These are phyloP conservation scores for Cicer judaicum DNA, from an alignment of 306 rosid genomes.

Conservation along the genomic window DNA sequence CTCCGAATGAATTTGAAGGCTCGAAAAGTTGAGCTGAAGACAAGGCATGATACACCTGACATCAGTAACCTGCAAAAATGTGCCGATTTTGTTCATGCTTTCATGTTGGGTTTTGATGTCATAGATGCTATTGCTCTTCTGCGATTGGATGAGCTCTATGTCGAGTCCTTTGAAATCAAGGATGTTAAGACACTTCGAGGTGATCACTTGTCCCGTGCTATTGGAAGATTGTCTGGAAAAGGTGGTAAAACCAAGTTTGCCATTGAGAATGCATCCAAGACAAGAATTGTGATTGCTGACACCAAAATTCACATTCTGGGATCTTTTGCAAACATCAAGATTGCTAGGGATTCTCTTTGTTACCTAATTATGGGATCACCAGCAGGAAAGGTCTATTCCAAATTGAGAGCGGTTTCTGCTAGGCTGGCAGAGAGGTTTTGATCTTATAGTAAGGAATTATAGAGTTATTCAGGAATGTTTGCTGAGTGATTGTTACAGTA, in stretches of 20 bases:
- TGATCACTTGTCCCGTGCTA: conserved; percentile 88
- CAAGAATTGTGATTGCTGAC: conserved; percentile 85
- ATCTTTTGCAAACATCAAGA: conserved; percentile 77
- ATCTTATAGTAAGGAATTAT: conserved; percentile 9
- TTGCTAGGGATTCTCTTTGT: conserved; percentile 89
- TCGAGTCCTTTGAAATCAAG: conserved; percentile 89
- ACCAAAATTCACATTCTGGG: conserved; percentile 89
- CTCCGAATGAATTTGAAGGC: conserved; percentile 87
- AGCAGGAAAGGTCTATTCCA: conserved; percentile 84
- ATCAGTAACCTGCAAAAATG: conserved; percentile 81
- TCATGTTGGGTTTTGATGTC: conserved; percentile 85
- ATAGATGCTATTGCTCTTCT: conserved; percentile 82
- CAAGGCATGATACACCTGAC: conserved; percentile 79
- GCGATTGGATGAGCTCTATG: conserved; percentile 86
- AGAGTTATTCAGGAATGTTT: background rate
- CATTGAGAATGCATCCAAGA: conserved; percentile 83
- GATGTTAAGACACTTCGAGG: conserved; percentile 85
- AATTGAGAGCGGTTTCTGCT: conserved; percentile 75
- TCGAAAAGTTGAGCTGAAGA: conserved; percentile 80
- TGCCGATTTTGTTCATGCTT: conserved; percentile 93
- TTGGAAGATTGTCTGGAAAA: conserved; percentile 87
- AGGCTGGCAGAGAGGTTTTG: conserved; percentile 86
- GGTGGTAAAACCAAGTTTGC: conserved; percentile 90
- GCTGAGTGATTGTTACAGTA: background rate
- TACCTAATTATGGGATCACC: conserved; percentile 87